Evolutionary conservation across 1,284 basidiomycete species (phyloP), one percentile per base, ranked within the genome.

Genomic region (Leccinum laetum): DNA sequence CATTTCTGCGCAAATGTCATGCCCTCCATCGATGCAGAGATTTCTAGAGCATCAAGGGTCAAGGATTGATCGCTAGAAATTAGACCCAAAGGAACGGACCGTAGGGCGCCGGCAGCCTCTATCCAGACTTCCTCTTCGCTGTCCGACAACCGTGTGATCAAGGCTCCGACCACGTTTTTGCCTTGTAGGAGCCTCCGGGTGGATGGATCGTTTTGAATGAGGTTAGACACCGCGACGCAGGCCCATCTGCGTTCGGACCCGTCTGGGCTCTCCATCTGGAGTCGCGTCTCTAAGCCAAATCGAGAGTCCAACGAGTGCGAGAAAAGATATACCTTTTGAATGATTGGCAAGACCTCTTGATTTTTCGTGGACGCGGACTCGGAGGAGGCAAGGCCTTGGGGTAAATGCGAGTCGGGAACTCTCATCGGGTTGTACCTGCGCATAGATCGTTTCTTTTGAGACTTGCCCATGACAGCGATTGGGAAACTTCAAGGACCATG

Each of bases 1-100:
- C 94, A 98, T 97, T 78, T 98, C 94, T 4, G 91, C 93, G 71
- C 95, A 96, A 53, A 97, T 92, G 72, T 97, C 94, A 72, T 92
- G 92, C 53, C 95, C 95, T 24, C 94, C 95, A 74, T 98, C 95
- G 72, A 98, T 92, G 71, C 94, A 96, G 26, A 98, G 79, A 79
- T 98, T 98, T 69, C 95, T 96, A 71, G 26, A 61, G 41, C 39
- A 53, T 16, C 11, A 6, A 26, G 21, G 18, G 13, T 71, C 60
- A 68, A 60, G 32, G 52, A 61, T 35, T 55, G 62, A 21, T 44
- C 29, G 49, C 21, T 52, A 52, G 18, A 52, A 13, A 49, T 52
- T 55, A 57, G 44, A 63, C 44, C 49, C 59, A 16, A 74, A 82
- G 68, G 21, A 24, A 66, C 69, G 44, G 53, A 78, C 94, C 94